A percentile compares a stretch with the other conserved stretches of the same genome.
These are phyloP conservation scores for Aegilops tauschii DNA, from an alignment of 176 grass and related monocot genomes.

Conservation along the genomic window DNA sequence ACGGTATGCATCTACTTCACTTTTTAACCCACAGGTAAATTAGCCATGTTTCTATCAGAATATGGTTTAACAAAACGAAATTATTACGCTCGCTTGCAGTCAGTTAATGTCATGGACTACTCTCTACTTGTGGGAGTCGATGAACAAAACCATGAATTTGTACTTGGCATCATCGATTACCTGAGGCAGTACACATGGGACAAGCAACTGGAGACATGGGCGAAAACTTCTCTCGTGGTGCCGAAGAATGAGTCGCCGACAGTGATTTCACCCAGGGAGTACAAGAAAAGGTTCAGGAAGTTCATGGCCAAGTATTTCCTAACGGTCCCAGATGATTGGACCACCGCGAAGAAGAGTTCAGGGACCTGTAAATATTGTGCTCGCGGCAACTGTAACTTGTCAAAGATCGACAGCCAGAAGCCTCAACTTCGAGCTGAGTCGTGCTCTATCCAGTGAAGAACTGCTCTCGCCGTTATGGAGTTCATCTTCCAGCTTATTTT, in stretches of 20 bases:
- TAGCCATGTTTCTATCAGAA: neutral
- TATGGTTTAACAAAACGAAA: neutral
- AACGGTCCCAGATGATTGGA: conserved; percentile 58
- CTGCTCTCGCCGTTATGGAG: neutral
- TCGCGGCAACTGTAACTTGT: conserved; percentile 19
- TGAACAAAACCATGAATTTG: conserved; percentile 37
- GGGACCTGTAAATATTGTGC: conserved; percentile 40
- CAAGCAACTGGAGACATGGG: conserved; percentile 70
- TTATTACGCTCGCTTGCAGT: conserved; percentile 30
- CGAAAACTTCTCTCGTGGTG: conserved; percentile 50
- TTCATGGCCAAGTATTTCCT: conserved; percentile 61
- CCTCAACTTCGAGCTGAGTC: conserved; percentile 22
- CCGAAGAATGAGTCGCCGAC: conserved; percentile 57
- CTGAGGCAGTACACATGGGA: conserved; percentile 62
- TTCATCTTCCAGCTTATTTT: conserved; percentile 7
- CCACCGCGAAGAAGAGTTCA: conserved; percentile 6
- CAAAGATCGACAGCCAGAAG: neutral
- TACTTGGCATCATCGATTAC: conserved; percentile 71
- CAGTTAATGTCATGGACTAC: conserved; percentile 73
- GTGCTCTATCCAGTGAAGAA: neutral
- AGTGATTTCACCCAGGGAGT: conserved; percentile 56
- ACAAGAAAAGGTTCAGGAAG: conserved; percentile 65
- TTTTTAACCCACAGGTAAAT: too few relatives aligned
- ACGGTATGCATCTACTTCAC: conserved; percentile 40
- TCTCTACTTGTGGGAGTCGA: conserved; percentile 68